phyloP scores from a whole-genome alignment of 305 asterid genomes.

The Euphrasia arctica region DNA sequence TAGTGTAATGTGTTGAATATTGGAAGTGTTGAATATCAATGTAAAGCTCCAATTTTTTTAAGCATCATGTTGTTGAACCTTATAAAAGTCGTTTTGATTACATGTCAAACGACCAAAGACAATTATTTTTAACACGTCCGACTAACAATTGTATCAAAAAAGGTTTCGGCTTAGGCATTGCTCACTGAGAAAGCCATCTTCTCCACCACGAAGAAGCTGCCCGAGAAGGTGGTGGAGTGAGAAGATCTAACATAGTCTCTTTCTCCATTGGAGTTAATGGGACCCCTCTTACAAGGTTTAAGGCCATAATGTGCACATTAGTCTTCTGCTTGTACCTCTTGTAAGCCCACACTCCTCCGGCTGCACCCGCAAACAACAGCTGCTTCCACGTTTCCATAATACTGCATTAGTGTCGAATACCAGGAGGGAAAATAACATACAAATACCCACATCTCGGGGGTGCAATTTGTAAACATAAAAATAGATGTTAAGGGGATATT shows the following conservation, averaged over 20 bases:
- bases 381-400: conserved; percentile 27
- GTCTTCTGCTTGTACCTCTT: conserved; percentile 65
- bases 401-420: conserved; percentile 20
- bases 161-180: background rate
- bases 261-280: conserved; percentile 85
- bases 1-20: no score
- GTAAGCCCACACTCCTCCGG: conserved; percentile 82
- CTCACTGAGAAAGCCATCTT: conserved; percentile 42
- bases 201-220: conserved; percentile 57
- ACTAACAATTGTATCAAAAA: background rate
- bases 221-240: conserved; percentile 70
- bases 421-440: background rate
- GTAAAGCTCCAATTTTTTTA: no score
- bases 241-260: conserved; percentile 75
- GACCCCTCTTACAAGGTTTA: conserved; percentile 78
- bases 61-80: background rate
- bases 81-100: background rate
- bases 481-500: background rate
- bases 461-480: background rate
- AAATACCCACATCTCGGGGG: background rate
- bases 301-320: conserved; percentile 83
- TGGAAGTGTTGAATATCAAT: no score
- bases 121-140: background rate
- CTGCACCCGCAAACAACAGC: conserved; percentile 73
- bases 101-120: background rate